Evolutionary conservation across 257 asterid genomes (phyloP), one percentile per base, ranked within the genome.

Genomic region (Nemophila menziesii): DNA sequence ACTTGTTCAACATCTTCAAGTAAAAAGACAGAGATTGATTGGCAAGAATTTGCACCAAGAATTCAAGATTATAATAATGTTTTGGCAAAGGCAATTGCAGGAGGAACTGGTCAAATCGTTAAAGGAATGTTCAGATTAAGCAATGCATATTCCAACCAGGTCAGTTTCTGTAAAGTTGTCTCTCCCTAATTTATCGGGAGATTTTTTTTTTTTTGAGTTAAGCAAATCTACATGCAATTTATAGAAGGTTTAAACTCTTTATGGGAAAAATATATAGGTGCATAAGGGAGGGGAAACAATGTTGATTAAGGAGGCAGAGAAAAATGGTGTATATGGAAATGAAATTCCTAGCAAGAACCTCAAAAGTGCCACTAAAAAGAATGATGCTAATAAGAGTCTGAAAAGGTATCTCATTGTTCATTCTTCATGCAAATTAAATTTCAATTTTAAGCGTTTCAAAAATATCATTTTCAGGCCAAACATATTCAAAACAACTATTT

Each of bases 31-130:
- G 62, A 56, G 29, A 56, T 78, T 10, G 48, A 80, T 9, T 85
- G 93, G 95, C 75, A 71, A 48, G 87, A 78, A 46, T 85, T 80
- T 54, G 87, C 93, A 0, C 93, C 95, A 4, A 74, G 69, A 36
- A 68, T 85, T 23, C 87, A 78, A 5, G 70, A 60, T 40, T 85
- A 85, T 43, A 85, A 85, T 39, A 61, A 46, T 20, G 73, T 66
- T 14, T 54, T 85, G 74, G 93, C 79, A 0, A 85, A 69, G 67
- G 95, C 95, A 1, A 85, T 85, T 39, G 92, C 93, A 0, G 78
- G 76, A 26, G 95, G 95, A 16, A 85, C 92, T 0, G 95, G 95
- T 1, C 78, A 78, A 40, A 71, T 80, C 62, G 87, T 80, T 8
- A 75, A 68, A 63, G 93, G 93, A 11, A 78, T 80, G 20, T 84